Evolutionary conservation across 2,329 filamentous ascomycete species (phyloP).

Genomic region (Monosporascus sp.): DNA sequence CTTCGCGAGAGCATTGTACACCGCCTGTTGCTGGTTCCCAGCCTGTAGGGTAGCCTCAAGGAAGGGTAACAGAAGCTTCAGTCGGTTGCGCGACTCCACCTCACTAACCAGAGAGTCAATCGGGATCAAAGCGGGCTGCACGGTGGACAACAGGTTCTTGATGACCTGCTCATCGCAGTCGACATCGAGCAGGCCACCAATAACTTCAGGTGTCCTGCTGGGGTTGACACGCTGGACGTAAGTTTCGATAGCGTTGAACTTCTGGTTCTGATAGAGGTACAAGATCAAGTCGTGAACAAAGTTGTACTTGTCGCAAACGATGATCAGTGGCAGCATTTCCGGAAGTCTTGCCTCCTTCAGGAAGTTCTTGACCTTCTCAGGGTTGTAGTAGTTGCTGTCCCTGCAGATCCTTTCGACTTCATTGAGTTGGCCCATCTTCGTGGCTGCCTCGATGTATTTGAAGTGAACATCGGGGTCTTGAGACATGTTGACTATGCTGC

Average conservation of each 20-base stretch:
- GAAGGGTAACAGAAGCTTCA: slow-evolving; percentile 95
- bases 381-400: slow-evolving; percentile 84
- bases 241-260: slow-evolving; percentile 97
- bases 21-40: slow-evolving; percentile 92
- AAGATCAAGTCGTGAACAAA: slow-evolving; percentile 96
- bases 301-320: slow-evolving; percentile 98
- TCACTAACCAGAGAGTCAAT: slow-evolving; percentile 92
- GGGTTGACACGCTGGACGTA: slow-evolving; percentile 98
- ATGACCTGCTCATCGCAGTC: slow-evolving; percentile 97
- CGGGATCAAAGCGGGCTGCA: slow-evolving; percentile 78
- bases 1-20: slow-evolving; percentile 96
- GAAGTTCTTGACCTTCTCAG: slow-evolving; percentile 98
- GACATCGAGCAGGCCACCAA: slow-evolving; percentile 90
- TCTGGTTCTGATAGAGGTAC: slow-evolving; percentile 97
- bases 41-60: slow-evolving; percentile 83
- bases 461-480: slow-evolving; percentile 95
- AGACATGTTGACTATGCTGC: slow-evolving; percentile 94
- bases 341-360: slow-evolving; percentile 89
- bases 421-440: slow-evolving; percentile 85
- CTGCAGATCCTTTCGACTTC: slow-evolving; percentile 97
- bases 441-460: slow-evolving; percentile 98
- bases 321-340: slow-evolving; percentile 93
- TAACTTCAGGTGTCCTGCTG: slow-evolving; percentile 80
- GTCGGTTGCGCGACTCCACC: slow-evolving; percentile 90
- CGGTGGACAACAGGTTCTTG: slow-evolving; percentile 81